phyloP scores from a whole-genome alignment of 2,329 filamentous ascomycete genomes.

The Curvularia sp. region DNA sequence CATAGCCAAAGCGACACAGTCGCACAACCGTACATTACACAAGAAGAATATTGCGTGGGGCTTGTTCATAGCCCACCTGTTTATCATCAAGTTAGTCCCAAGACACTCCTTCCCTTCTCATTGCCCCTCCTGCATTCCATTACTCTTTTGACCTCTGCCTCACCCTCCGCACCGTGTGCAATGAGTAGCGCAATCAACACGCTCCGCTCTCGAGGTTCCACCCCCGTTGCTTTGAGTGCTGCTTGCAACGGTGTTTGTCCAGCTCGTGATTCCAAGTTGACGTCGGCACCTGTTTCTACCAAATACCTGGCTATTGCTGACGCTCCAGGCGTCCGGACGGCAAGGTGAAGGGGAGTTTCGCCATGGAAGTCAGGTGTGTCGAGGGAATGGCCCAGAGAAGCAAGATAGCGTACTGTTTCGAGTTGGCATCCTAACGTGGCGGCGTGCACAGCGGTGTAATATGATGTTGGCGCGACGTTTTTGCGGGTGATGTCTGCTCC shows the following conservation, averaged over 20 bases:
- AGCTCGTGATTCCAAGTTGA: slow-evolving; percentile 36
- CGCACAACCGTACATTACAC: slow-evolving; percentile 1
- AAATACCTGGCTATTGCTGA: slow-evolving; percentile 39
- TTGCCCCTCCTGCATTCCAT: slow-evolving; percentile 27
- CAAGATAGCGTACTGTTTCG: slow-evolving; percentile 38
- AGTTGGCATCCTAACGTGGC: slow-evolving; percentile 38
- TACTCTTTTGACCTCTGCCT: slow-evolving; percentile 20
- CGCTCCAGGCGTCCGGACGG: slow-evolving; percentile 37
- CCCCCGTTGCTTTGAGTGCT: slow-evolving; percentile 25
- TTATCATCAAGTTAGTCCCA: slow-evolving; percentile 26
- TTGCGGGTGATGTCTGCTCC: slow-evolving; percentile 40
- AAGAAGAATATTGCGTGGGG: not conserved
- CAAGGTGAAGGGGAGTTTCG: slow-evolving; percentile 45
- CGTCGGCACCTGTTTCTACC: slow-evolving; percentile 42
- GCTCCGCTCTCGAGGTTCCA: slow-evolving; percentile 39
- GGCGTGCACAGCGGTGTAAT: slow-evolving; percentile 42
- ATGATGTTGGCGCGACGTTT: slow-evolving; percentile 15
- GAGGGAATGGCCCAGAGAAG: slow-evolving; percentile 37
- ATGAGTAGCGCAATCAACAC: slow-evolving; percentile 41
- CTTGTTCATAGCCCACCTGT: not conserved
- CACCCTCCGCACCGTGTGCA: slow-evolving; percentile 40
- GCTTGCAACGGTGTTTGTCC: slow-evolving; percentile 36
- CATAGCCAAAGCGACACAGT: not conserved
- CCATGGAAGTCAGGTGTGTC: slow-evolving; percentile 36
- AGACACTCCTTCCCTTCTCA: slow-evolving; percentile 31